Base-by-base conservation (phyloP, 495 filamentous ascomycete genomes). In the Aspergillus diversus region DNA sequence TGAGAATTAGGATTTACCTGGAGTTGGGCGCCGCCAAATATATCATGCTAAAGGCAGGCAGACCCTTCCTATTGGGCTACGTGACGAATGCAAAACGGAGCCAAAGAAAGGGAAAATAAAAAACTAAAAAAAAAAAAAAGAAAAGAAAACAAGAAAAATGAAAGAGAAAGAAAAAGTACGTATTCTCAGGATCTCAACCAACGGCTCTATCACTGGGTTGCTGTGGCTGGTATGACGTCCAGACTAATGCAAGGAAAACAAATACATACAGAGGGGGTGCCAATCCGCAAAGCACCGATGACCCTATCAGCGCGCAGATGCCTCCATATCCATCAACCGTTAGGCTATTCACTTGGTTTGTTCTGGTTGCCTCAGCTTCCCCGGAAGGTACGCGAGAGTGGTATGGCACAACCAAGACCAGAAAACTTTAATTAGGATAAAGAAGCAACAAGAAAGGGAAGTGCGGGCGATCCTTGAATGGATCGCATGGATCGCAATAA, bases 201-300 rank as follows among this genome's bases (percentile, higher is more conserved):
- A 53, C 37, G 39, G 55, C 21, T 69, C 17, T 50, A 61, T 60
- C 63, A 64, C 46, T 55, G 39, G 53, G 35, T 43, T 55, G 46
- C 59, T 54, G 63, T 71, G 66, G 69, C 66, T 60, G 62, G 46
- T 57, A 61, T 67, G 64, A 66, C 61, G 46, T 63, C 46, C 60
- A 66, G 43, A 47, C 66, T 71, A 68, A 71, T 69, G 69, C 66
- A 71, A 65, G 66, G 66, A 69, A 67, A 69, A 63, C 69, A 65
- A 65, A 71, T 68, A 68, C 66, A 43, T 63, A 66, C 66, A 66
- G 61, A 57, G 50, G 27, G 33, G 35, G 55, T 42, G 53, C 60
- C 39, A 52, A 54, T 53, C 46, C 34, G 35, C 33, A 31, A 17
- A 17, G 43, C 9, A 27, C 21, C 47, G 60, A 63, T 57, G 52